Percentiles rank a stretch among this genome's conserved stretches.
These are phyloP conservation scores for Acacia concinna DNA, from an alignment of 331 rosid genomes.

Conservation along the genomic window DNA sequence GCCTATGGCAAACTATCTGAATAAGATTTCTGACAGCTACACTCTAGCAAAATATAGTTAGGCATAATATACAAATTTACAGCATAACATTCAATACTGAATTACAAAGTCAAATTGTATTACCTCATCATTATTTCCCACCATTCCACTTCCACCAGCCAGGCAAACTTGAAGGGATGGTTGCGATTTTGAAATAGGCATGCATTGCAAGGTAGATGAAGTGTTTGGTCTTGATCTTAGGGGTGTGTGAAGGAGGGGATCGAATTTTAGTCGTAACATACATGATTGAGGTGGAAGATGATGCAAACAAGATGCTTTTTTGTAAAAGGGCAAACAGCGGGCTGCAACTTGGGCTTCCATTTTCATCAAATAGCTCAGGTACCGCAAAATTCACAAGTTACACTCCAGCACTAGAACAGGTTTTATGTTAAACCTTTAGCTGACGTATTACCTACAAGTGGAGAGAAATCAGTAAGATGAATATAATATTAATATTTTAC, in stretches of 20 bases:
- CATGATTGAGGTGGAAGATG: conserved; percentile 10
- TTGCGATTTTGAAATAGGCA: conserved; percentile 17
- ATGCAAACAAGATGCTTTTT: conserved; percentile 29
- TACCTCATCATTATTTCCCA: conserved; percentile 54
- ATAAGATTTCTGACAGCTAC: neutral
- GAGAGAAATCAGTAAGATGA: conserved; percentile 3
- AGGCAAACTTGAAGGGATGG: conserved; percentile 44
- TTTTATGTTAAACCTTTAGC: conserved; percentile 16
- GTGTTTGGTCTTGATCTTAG: conserved; percentile 4
- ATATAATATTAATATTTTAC: neutral
- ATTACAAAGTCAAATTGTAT: conserved; percentile 5
- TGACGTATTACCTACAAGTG: neutral
- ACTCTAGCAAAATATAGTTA: neutral
- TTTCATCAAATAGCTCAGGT: conserved; percentile 26
- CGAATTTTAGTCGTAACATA: conserved; percentile 1
- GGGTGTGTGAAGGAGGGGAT: neutral
- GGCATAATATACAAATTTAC: neutral
- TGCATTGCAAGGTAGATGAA: conserved; percentile 18
- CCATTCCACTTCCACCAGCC: conserved; percentile 55
- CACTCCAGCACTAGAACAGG: conserved; percentile 23
- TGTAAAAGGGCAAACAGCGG: conserved; percentile 29
- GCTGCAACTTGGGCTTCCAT: conserved; percentile 48
- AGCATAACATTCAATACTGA: neutral
- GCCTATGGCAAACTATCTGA: neutral
- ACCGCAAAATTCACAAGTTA: conserved; percentile 33